These are phyloP conservation scores for Lasiodiplodia theobromae DNA, from an alignment of 2,329 filamentous ascomycete species.

Conservation along the genomic window DNA sequence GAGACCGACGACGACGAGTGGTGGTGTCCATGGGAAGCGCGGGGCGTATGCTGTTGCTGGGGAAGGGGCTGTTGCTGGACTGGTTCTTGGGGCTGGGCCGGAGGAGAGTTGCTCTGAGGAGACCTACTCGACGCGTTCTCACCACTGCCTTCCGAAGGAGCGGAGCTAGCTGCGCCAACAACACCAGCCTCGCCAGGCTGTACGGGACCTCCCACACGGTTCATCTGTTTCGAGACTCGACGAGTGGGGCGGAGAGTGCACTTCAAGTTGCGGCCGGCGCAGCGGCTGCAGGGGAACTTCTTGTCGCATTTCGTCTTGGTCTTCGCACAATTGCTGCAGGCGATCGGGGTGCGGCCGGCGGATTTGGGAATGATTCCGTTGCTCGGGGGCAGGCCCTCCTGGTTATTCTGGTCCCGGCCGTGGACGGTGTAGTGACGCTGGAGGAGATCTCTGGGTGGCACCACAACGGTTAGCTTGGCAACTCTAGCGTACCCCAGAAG, in stretches of 20 bases:
- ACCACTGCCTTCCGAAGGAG: constrained; percentile 44
- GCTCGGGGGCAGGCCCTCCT: constrained; percentile 55
- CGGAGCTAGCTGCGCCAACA: constrained; percentile 39
- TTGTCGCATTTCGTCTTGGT: constrained; percentile 63
- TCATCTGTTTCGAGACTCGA: constrained; percentile 54
- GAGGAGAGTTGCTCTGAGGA: constrained; percentile 43
- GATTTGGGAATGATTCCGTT: constrained; percentile 61
- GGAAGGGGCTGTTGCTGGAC: constrained; percentile 16
- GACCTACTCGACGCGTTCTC: constrained; percentile 43
- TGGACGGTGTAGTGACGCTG: constrained; percentile 62
- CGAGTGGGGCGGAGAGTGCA: constrained; percentile 58
- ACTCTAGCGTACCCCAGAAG: background rate
- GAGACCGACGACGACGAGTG: constrained; percentile 25
- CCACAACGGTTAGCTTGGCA: constrained; percentile 14
- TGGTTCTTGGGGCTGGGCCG: constrained; percentile 31
- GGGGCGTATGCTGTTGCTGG: constrained; percentile 5
- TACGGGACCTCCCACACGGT: constrained; percentile 23
- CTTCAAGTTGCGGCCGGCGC: constrained; percentile 57
- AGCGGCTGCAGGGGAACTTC: constrained; percentile 62
- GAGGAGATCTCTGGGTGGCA: constrained; percentile 53
- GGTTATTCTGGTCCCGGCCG: constrained; percentile 58
- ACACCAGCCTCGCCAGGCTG: constrained; percentile 36
- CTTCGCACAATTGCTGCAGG: constrained; percentile 61
- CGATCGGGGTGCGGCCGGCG: constrained; percentile 59
- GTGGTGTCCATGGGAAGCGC: constrained; percentile 16